Base-by-base conservation (phyloP, 306 rosid species). In the Cucurbita moschata region DNA sequence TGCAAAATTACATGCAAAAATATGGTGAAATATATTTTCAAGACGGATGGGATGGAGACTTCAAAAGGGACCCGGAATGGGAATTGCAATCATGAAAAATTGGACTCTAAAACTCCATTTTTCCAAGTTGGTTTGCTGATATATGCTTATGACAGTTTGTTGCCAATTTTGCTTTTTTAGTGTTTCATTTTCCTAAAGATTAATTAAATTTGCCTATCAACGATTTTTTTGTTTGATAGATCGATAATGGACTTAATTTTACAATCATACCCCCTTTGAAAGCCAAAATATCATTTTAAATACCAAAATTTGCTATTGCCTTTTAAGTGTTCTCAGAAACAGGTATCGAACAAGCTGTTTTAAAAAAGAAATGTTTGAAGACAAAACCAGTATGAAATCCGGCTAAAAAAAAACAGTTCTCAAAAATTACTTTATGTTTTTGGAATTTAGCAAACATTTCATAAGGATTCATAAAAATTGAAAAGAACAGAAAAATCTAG, bases 1-100 rank as follows among this genome's bases (percentile, higher is more conserved):
- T 78, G 85, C 91, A 83, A 83, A 65, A 65, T 65, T 65, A 37
- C 52, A 65, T 65, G 71, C 53, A 65, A 6, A 80, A 58, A 21
- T 47, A 21, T 46, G 73, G 73, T 68, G 73, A 14, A 21, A 46
- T 13, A 21, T 44, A 44, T 21, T 68, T 47, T 47, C 73, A 46
- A 30, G 56, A 68, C 47, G 53, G 56, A 68, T 68, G 71, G 56
- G 73, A 68, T 68, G 38, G 73, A 46, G 56, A 46, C 73, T 47
- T 68, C 38, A 65, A 47, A 68, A 23, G 56, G 56, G 73, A 7
- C 73, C 56, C 56, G 46, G 21, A 68, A 46, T 68, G 42, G 56
- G 56, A 46, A 68, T 68, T 44, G n/a, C 19, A 21, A 68, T 68
- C 73, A 67, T 67, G 16, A 67, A 2, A 46, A 46, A 4, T 67